Base-by-base conservation (phyloP, 2,329 filamentous ascomycete species). In the Colletotrichum horii region DNA sequence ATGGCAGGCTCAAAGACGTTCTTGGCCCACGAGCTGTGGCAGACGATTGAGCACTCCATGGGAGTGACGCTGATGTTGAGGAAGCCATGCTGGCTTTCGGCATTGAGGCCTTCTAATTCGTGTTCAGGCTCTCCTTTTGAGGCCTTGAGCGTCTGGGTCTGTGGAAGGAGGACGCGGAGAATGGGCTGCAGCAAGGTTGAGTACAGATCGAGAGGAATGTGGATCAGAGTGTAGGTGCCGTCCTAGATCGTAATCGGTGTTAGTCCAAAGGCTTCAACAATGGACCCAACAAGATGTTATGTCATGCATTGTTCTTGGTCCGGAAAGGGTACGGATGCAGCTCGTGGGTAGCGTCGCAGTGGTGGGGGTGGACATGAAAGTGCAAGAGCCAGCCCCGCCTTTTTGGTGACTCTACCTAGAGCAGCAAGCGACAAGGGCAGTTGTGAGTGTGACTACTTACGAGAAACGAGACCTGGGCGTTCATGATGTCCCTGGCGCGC, bases 1-100 rank as follows among this genome's bases (percentile, higher is more conserved):
- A 96, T 91, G 26, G 76, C 77, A 1, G 96, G 95, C 69, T 91
- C 87, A 80, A 98, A 98, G 73, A 98, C 91, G 70, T 91, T 90
- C 62, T 91, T 88, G 8, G 95, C 94, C 85, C 95, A 93, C 56
- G 91, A 89, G 75, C 92, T 91, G 77, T 96, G 94, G 82, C 96
- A 98, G 70, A 98, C 95, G 68, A 99, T 91, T 6, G 96, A 98
- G 85, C 95, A 98, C 84, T 98, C 97, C 71, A 98, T 91, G 0
- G 96, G 95, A 1, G 96, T 98, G 80, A 98, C 91, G 77, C 95
- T 97, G 79, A 99, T 93, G 84, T 98, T 98, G 83, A 98, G 90
- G 84, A 99, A 98, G 60, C 93, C 92, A 84, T 97, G 94, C 81
- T 90, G 89, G 77, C 88, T 86, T 77, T 90, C 89, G 58, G 84